phyloP scores from a whole-genome alignment of 441 rosid species.

The Gossypium lobatum region DNA sequence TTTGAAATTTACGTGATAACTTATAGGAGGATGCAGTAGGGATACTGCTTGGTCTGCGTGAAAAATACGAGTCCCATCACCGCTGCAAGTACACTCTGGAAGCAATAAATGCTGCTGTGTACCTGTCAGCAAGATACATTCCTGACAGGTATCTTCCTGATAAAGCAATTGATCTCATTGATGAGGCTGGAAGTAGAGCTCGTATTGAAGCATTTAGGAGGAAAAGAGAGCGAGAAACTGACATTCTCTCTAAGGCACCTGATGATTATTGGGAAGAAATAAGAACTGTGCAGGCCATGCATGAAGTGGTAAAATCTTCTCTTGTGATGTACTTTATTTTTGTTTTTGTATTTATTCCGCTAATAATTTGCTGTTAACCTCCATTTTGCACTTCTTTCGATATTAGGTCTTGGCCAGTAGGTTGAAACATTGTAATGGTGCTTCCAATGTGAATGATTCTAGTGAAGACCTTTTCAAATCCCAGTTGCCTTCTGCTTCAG shows the following conservation, averaged over 20 bases:
- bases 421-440: slow-evolving; percentile 38
- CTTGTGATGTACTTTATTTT: neutral
- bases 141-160: slow-evolving; percentile 75
- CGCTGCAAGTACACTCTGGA: slow-evolving; percentile 54
- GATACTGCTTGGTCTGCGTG: slow-evolving; percentile 64
- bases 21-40: slow-evolving; percentile 64
- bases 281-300: slow-evolving; percentile 90
- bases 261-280: slow-evolving; percentile 98
- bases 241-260: slow-evolving; percentile 75
- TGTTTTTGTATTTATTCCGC: neutral
- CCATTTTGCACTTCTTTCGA: slow-evolving; percentile 17
- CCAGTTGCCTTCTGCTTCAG: slow-evolving; percentile 41
- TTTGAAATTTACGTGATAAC: slow-evolving; percentile 9
- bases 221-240: slow-evolving; percentile 70
- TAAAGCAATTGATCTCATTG: slow-evolving; percentile 80
- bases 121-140: slow-evolving; percentile 62
- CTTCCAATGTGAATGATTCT: slow-evolving; percentile 36
- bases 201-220: slow-evolving; percentile 69
- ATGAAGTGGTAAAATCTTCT: slow-evolving; percentile 63
- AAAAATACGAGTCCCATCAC: slow-evolving; percentile 70
- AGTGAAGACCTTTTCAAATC: slow-evolving; percentile 49
- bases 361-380: slow-evolving; percentile 17
- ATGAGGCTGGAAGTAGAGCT: slow-evolving; percentile 94
- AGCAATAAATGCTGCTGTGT: slow-evolving; percentile 73
- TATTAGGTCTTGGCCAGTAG: slow-evolving; percentile 59